Percentiles rank a stretch among this genome's conserved stretches.
Evolutionary conservation across 2,329 filamentous ascomycete species (phyloP).

Genomic region (Alternaria brassicicola): DNA sequence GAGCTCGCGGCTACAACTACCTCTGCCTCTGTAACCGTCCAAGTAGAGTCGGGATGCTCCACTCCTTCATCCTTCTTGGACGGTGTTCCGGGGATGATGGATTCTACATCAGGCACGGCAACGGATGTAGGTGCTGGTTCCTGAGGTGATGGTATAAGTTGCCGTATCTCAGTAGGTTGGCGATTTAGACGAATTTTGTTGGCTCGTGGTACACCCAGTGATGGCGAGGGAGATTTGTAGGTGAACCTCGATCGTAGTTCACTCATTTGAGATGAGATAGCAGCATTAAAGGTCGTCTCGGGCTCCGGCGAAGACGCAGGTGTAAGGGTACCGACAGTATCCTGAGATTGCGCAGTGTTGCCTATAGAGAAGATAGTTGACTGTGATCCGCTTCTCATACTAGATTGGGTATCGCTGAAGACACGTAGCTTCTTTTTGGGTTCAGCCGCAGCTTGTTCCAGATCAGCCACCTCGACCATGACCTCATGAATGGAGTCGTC

Average conservation of each 20-base stretch:
- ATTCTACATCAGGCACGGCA: conserved; percentile 3
- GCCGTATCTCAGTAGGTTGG: conserved; percentile 14
- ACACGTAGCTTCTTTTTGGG: conserved; percentile 43
- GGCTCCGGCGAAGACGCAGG: conserved; percentile 42
- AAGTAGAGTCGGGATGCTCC: conserved; percentile 34
- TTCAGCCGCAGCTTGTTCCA: conserved; percentile 37
- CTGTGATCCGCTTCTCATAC: conserved; percentile 33
- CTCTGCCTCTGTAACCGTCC: conserved; percentile 38
- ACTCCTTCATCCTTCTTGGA: conserved; percentile 9
- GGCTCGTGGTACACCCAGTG: not conserved
- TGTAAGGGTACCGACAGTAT: conserved; percentile 34
- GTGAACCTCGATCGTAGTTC: conserved; percentile 42
- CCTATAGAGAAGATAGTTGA: conserved; percentile 34
- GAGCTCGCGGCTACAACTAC: conserved; percentile 41
- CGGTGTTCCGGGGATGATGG: conserved; percentile 14
- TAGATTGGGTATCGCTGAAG: conserved; percentile 37
- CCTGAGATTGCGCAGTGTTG: conserved; percentile 35
- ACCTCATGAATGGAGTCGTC: conserved; percentile 56
- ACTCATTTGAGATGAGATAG: conserved; percentile 37
- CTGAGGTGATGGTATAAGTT: conserved; percentile 12
- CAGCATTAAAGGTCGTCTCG: conserved; percentile 33
- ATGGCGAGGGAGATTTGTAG: conserved; percentile 25
- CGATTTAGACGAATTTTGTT: conserved; percentile 12
- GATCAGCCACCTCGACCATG: conserved; percentile 45
- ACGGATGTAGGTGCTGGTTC: not conserved